A percentile compares a stretch with the other conserved stretches of the same genome.
These are phyloP conservation scores for Scytalidium lignicola DNA, from an alignment of 2,329 filamentous ascomycete species.

Conservation along the genomic window DNA sequence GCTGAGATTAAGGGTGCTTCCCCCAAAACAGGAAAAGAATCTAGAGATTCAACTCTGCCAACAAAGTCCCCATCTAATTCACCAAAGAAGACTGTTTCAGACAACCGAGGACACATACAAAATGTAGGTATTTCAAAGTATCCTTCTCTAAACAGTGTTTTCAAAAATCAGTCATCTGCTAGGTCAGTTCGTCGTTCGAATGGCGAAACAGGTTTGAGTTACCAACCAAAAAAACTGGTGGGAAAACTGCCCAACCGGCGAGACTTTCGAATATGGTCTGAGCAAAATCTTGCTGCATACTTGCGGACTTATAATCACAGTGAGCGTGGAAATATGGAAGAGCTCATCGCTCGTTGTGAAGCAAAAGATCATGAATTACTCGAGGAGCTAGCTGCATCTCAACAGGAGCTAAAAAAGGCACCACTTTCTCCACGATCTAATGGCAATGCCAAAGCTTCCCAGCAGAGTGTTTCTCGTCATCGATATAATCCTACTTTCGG, in stretches of 20 bases:
- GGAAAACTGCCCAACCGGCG: conserved; percentile 9
- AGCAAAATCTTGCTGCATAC: not conserved
- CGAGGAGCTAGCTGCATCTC: not conserved
- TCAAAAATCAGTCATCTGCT: not conserved
- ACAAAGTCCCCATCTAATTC: not conserved
- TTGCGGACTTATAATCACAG: not conserved
- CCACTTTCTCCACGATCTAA: not conserved
- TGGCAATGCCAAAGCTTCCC: not conserved
- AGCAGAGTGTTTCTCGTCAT: not conserved
- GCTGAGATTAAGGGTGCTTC: not conserved
- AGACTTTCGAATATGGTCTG: not conserved
- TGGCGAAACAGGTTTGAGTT: not conserved
- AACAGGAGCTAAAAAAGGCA: not conserved
- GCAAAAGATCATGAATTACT: not conserved
- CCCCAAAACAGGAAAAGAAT: not conserved
- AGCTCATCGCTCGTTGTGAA: not conserved
- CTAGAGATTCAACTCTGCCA: not conserved
- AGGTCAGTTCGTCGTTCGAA: not conserved
- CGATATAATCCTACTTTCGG: not conserved
- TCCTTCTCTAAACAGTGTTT: not conserved
- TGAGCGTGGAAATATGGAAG: not conserved
- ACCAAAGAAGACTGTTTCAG: not conserved
- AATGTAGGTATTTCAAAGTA: not conserved
- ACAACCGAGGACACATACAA: not conserved
- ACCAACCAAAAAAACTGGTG: conserved; percentile 4